Percentiles rank a stretch among this genome's conserved stretches.
phyloP scores from a whole-genome alignment of 192 early-diverging fungal species.

The Linnemannia schmuckeri region DNA sequence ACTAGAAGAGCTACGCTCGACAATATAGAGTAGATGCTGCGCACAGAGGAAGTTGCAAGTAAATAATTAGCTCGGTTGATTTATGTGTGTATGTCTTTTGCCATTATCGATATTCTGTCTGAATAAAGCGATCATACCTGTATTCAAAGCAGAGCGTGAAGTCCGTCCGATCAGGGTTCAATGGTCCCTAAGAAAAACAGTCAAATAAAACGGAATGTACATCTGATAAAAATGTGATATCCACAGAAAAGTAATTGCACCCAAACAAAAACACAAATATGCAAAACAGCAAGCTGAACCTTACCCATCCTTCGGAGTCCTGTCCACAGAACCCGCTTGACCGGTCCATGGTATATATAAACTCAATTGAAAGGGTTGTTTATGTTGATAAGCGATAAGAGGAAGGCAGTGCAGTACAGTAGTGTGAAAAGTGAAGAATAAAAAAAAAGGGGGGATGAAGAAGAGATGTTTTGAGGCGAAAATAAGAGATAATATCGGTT shows the following conservation, averaged over 20 bases:
- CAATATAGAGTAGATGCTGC: conserved; percentile 4
- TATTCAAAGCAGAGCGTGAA: conserved; percentile 51
- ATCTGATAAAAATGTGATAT: not conserved
- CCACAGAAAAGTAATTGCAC: not conserved
- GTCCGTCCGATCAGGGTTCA: conserved; percentile 25
- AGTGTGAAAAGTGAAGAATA: not conserved
- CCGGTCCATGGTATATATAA: not conserved
- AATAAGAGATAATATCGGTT: not conserved
- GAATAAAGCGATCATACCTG: conserved; percentile 14
- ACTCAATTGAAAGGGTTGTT: not conserved
- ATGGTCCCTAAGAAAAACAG: conserved; percentile 23
- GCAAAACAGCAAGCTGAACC: not conserved
- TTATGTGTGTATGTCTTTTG: too few species aligned
- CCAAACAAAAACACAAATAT: not conserved
- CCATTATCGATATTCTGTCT: not conserved
- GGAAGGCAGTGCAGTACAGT: not conserved
- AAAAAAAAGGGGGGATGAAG: not conserved
- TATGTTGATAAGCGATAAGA: not conserved
- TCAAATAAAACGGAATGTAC: not conserved
- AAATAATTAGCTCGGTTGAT: not conserved
- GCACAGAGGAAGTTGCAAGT: not conserved
- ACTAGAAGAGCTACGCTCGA: not conserved
- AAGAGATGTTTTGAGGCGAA: not conserved
- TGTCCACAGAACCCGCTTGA: conserved; percentile 7
- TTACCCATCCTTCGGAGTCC: conserved; percentile 20